A percentile compares a stretch with the other conserved stretches of the same genome.
Evolutionary conservation across 495 filamentous ascomycete genomes (phyloP).

Genomic region (Penicillium parvum): DNA sequence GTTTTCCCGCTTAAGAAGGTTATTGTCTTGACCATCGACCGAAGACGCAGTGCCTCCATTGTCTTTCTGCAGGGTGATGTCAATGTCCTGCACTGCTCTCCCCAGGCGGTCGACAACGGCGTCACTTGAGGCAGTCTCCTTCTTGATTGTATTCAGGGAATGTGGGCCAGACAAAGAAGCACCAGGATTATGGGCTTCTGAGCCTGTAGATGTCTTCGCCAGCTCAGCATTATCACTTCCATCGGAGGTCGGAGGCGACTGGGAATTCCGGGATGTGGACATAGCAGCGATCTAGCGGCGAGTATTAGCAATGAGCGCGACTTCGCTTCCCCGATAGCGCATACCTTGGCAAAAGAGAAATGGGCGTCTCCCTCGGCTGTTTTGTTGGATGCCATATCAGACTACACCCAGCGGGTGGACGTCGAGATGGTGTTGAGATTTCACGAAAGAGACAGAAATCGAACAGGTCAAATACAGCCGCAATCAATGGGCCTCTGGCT

Average conservation of each 20-base stretch:
- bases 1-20: slow-evolving; percentile 36
- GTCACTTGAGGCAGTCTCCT: slow-evolving; percentile 19
- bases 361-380: slow-evolving; percentile 28
- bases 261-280: slow-evolving; percentile 29
- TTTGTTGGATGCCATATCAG: slow-evolving; percentile 36
- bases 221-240: slow-evolving; percentile 22
- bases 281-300: slow-evolving; percentile 41
- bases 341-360: slow-evolving; percentile 47
- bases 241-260: slow-evolving; percentile 23
- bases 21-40: slow-evolving; percentile 26
- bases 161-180: slow-evolving; percentile 19
- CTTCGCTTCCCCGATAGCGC: not conserved
- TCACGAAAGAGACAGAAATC: slow-evolving; percentile 14
- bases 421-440: slow-evolving; percentile 17
- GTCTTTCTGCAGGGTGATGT: slow-evolving; percentile 28
- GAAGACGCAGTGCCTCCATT: slow-evolving; percentile 27
- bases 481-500: slow-evolving; percentile 21
- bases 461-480: slow-evolving; percentile 17
- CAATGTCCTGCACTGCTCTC: slow-evolving; percentile 33
- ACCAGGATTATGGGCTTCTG: slow-evolving; percentile 18
- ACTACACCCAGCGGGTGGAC: slow-evolving; percentile 9
- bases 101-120: slow-evolving; percentile 31
- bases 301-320: not conserved
- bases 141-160: slow-evolving; percentile 13
- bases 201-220: slow-evolving; percentile 12